Evolutionary conservation across 805 yeast species (phyloP), one percentile per base, ranked within the genome.

Genomic region (Nakazawaea sp.): DNA sequence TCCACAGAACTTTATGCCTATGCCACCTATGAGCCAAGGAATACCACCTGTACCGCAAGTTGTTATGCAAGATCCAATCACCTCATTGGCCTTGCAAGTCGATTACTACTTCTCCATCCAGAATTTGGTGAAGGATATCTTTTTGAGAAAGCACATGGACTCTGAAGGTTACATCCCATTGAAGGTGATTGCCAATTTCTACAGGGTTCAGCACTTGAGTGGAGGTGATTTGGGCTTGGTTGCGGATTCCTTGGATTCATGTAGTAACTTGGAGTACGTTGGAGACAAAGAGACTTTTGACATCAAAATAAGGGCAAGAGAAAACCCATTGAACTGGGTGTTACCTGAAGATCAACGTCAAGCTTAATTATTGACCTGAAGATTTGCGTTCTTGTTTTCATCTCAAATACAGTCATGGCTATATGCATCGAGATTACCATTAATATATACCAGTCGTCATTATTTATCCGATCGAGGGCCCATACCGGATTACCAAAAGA

Each of bases 71-170:
- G 45, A 41, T 18, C 49, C 52, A 42, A 38, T 45, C 5, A 39
- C 42, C 12, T 46, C 49, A 16, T 44, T 56, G 27, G 51, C 72
- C 6, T 58, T 56, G 58, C 97, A 89, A 66, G 66, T 90, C 36
- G 92, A 86, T 55, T 92, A 92, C 66, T 92, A 92, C 60, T 84
- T 92, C 63, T 81, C 94, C 21, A 68, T 79, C 35, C 95, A 87
- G 50, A 92, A 92, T 60, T 69, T 92, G 60, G 67, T 81, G 49
- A 84, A 87, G 61, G 98, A 92, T 62, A 64, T 80, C 35, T 90
- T 63, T 55, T 68, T 92, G 60, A 77, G 96, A 59, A 72, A 76
- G 46, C 84, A 83, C 51, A 84, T 90, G 94, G 75, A 80, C 58
- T 50, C 70, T 32, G 68, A 75, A 42, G 96, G 96, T 18, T 79